These are phyloP conservation scores for Phyllosticta citriasiana DNA, from an alignment of 2,329 filamentous ascomycete species.

Conservation along the genomic window DNA sequence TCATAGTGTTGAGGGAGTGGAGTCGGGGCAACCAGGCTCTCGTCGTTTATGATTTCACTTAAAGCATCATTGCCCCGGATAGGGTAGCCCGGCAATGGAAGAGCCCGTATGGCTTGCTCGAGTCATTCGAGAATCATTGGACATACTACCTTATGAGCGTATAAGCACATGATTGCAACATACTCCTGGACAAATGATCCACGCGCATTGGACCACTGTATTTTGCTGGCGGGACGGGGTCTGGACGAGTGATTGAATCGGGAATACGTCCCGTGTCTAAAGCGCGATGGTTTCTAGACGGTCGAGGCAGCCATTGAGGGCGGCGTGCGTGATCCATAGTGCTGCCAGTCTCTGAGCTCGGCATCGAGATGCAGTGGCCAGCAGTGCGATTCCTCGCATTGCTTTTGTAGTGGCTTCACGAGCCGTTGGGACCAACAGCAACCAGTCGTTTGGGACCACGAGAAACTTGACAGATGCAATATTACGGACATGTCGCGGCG, in stretches of 20 bases:
- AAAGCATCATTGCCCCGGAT: slow-evolving; percentile 12
- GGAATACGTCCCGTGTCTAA: neutral
- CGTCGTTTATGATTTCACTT: slow-evolving; percentile 82
- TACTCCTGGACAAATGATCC: neutral
- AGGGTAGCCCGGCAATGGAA: neutral
- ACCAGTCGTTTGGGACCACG: neutral
- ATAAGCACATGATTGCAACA: neutral
- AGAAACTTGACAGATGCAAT: slow-evolving; percentile 8
- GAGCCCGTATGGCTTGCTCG: neutral
- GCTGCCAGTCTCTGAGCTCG: neutral
- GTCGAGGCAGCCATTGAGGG: neutral
- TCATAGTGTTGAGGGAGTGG: slow-evolving; percentile 73
- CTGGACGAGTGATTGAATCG: neutral
- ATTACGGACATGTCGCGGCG: neutral
- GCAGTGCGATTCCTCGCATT: neutral
- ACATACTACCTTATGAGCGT: neutral
- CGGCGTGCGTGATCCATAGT: neutral
- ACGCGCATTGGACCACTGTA: neutral
- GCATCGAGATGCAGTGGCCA: neutral
- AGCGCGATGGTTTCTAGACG: no score
- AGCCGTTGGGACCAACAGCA: neutral
- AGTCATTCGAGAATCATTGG: neutral
- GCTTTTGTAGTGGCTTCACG: neutral
- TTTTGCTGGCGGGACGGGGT: neutral
- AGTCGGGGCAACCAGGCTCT: slow-evolving; percentile 59